Base-by-base conservation (phyloP, 306 rosid species). In the Cicer yamashitae region DNA sequence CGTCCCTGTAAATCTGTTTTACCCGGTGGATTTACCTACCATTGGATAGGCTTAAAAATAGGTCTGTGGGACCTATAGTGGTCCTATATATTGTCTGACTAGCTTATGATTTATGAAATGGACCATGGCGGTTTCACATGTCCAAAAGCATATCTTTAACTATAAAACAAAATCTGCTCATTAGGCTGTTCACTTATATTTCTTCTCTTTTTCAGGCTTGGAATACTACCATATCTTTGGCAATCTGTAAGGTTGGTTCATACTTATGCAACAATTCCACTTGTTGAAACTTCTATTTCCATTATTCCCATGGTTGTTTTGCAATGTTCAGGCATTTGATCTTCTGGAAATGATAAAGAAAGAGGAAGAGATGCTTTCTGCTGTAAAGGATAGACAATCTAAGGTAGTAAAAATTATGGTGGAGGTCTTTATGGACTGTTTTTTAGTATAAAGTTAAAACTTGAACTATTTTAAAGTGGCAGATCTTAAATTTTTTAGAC, bases 311-410 rank as follows among this genome's bases (percentile, higher is more conserved):
- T 62, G 56, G 62, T 43, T 79, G 46, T 78, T n/a, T 39, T 68
- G 51, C 7, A 40, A 61, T 79, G 66, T 50, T 83, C 88, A 94
- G 98, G 88, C 98, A 25, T 62, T 89, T 38, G 99, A 90, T 88
- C 84, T 92, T 48, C 52, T 90, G 74, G 98, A 96, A 73, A 87
- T 90, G 99, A 86, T 96, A 34, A 90, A 90, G 84, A 90, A 85
- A 82, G 99, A 96, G 79, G 97, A 92, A 40, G 98, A 92, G 72
- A 88, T 96, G 91, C 91, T 96, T 67, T 80, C 86, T 58, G 89
- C 94, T 22, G 77, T 92, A 20, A 92, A 90, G 85, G 92, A 90
- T 64, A 92, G 73, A 77, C 88, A 84, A 72, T 85, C 86, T 17
- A 87, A 92, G 99, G 99, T 91, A 86, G 37, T 71, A 77, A 69